phyloP scores from a whole-genome alignment of 2,329 filamentous ascomycete genomes.

The Neurospora crassa region DNA sequence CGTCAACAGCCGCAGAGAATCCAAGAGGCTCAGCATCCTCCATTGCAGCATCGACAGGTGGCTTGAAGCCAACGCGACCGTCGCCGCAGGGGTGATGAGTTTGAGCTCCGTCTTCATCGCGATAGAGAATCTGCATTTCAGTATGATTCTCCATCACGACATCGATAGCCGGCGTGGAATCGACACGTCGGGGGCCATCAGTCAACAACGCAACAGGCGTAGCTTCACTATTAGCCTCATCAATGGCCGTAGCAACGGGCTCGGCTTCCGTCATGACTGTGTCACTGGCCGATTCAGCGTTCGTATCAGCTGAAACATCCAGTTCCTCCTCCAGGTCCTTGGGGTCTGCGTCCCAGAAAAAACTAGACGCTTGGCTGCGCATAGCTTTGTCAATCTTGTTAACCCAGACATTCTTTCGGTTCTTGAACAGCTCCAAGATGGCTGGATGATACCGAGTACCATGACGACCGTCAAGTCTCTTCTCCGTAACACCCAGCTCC shows the following conservation, averaged over 20 bases:
- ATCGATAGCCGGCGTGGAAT: not conserved
- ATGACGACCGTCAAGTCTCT: not conserved
- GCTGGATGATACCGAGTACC: not conserved
- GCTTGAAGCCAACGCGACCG: not conserved
- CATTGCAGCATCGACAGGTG: not conserved
- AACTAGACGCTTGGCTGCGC: not conserved
- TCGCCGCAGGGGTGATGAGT: not conserved
- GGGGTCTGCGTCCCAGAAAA: not conserved
- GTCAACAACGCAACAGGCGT: not conserved
- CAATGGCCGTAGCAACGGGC: not conserved
- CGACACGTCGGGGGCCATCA: not conserved
- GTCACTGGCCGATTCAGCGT: not conserved
- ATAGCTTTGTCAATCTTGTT: not conserved
- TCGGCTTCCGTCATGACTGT: not conserved
- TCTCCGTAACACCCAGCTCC: slow-evolving; percentile 2
- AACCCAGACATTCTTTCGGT: slow-evolving; percentile 2
- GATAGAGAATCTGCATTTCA: not conserved
- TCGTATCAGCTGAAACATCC: not conserved
- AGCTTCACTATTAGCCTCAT: not conserved
- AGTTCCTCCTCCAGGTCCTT: not conserved
- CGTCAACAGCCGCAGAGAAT: not conserved
- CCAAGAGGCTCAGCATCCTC: not conserved
- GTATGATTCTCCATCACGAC: not conserved
- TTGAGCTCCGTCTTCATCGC: not conserved
- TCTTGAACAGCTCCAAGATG: slow-evolving; percentile 4